A percentile compares a stretch with the other conserved stretches of the same genome.
These are phyloP conservation scores for Nemania abortiva DNA, from an alignment of 2,329 filamentous ascomycete species.

Conservation along the genomic window DNA sequence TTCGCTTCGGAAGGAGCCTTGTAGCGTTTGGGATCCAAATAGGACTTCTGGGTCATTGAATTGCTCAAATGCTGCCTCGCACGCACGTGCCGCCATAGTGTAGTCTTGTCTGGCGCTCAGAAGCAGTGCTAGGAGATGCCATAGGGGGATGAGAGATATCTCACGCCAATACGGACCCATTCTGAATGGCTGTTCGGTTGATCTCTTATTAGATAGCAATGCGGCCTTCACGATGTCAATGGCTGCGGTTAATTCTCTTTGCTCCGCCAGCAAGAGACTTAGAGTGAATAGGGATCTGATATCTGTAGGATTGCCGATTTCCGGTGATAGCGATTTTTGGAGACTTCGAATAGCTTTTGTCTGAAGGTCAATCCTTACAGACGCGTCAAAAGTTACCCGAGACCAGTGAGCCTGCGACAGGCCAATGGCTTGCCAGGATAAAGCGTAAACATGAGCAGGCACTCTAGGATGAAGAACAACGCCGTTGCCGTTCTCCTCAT, in stretches of 20 bases:
- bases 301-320: slow-evolving; percentile 74
- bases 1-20: slow-evolving; percentile 69
- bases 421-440: slow-evolving; percentile 86
- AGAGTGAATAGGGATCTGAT: slow-evolving; percentile 84
- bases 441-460: slow-evolving; percentile 71
- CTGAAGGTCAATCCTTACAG: slow-evolving; percentile 78
- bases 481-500: slow-evolving; percentile 51
- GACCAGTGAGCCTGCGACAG: slow-evolving; percentile 90
- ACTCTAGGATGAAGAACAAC: slow-evolving; percentile 59
- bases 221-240: slow-evolving; percentile 86
- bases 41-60: slow-evolving; percentile 79
- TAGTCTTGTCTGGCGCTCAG: slow-evolving; percentile 90
- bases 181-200: slow-evolving; percentile 58
- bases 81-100: slow-evolving; percentile 81
- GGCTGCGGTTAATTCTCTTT: slow-evolving; percentile 81
- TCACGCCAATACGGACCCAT: slow-evolving; percentile 71
- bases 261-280: slow-evolving; percentile 87
- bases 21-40: slow-evolving; percentile 71
- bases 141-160: slow-evolving; percentile 78
- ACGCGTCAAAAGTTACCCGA: slow-evolving; percentile 80
- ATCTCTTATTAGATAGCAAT: slow-evolving; percentile 69
- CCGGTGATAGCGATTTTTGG: slow-evolving; percentile 76
- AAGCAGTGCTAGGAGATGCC: slow-evolving; percentile 90
- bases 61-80: slow-evolving; percentile 91
- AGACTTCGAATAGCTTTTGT: slow-evolving; percentile 81